Conservation (phyloP, 805 yeast genomes). For the Maudiozyma barnettii region DNA sequence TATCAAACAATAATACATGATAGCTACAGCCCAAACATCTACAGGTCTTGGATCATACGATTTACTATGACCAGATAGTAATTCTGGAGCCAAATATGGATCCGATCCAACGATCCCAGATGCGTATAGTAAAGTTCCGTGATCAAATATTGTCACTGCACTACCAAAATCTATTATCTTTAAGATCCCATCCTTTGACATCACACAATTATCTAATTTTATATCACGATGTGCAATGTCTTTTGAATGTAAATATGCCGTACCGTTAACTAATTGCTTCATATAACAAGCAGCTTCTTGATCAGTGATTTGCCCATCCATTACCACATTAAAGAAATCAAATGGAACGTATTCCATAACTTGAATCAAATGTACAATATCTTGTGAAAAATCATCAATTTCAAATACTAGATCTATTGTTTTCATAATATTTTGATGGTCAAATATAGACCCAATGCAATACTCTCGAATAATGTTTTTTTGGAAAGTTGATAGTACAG, state of each 20-base stretch:
- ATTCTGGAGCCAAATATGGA: slow-evolving; percentile 93
- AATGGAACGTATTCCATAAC: slow-evolving; percentile 83
- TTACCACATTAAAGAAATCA: slow-evolving; percentile 87
- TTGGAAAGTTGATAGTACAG: slow-evolving; percentile 42
- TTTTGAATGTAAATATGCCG: slow-evolving; percentile 60
- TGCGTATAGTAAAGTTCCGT: slow-evolving; percentile 42
- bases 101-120: slow-evolving; percentile 89
- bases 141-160: slow-evolving; percentile 57
- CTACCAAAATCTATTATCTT: slow-evolving; percentile 92
- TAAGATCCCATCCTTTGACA: slow-evolving; percentile 59
- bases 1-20: slow-evolving; percentile 85
- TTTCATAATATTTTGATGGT: slow-evolving; percentile 71
- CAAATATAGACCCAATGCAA: slow-evolving; percentile 66
- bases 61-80: slow-evolving; percentile 34
- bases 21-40: slow-evolving; percentile 91
- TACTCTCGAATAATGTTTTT: slow-evolving; percentile 77
- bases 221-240: slow-evolving; percentile 92
- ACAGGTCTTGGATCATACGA: slow-evolving; percentile 76
- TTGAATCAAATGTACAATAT: slow-evolving; percentile 50
- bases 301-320: slow-evolving; percentile 71
- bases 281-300: slow-evolving; percentile 73
- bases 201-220: slow-evolving; percentile 89
- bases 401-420: slow-evolving; percentile 75
- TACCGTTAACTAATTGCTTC: slow-evolving; percentile 71
- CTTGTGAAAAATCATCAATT: slow-evolving; percentile 21